These are phyloP conservation scores for Cymbopogon citratus DNA, from an alignment of 176 grass and related monocot genomes.

Conservation along the genomic window DNA sequence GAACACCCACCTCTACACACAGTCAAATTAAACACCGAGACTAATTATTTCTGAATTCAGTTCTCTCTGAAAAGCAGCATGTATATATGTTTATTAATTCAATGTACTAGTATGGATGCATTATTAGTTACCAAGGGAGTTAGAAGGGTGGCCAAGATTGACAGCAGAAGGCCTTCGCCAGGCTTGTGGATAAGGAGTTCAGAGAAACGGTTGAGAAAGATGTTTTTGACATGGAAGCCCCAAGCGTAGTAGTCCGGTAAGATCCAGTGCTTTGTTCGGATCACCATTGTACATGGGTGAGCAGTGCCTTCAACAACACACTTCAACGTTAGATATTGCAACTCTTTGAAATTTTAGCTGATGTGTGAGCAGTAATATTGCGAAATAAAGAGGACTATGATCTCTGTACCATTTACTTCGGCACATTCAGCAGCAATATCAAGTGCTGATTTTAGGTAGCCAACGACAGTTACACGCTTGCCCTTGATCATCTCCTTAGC, in stretches of 20 bases:
- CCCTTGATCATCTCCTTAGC: conserved; percentile 32
- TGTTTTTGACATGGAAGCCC: conserved; percentile 16
- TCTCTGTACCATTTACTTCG: conserved; percentile 28
- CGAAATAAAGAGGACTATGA: background rate
- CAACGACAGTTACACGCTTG: conserved; percentile 46
- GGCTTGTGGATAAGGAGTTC: conserved; percentile 43
- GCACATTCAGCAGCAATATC: conserved; percentile 51
- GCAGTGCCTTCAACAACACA: too few relatives aligned
- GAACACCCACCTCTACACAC: too few relatives aligned
- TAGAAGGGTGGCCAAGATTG: conserved; percentile 12
- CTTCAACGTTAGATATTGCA: background rate
- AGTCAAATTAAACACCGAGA: too few relatives aligned
- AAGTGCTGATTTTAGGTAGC: conserved; percentile 50
- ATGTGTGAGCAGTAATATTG: too few relatives aligned
- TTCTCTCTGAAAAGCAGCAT: too few relatives aligned
- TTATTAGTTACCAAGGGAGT: conserved; percentile 31
- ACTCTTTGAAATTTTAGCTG: too few relatives aligned
- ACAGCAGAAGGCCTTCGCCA: conserved; percentile 25
- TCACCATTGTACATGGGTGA: background rate
- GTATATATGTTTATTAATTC: too few relatives aligned
- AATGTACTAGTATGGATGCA: too few relatives aligned
- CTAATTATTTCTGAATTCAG: too few relatives aligned
- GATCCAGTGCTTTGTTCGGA: background rate
- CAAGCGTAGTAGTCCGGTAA: conserved; percentile 26
- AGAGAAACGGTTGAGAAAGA: conserved; percentile 30